Base-by-base conservation (phyloP, 2,329 filamentous ascomycete genomes). In the Arthrobotrys entomopaga region DNA sequence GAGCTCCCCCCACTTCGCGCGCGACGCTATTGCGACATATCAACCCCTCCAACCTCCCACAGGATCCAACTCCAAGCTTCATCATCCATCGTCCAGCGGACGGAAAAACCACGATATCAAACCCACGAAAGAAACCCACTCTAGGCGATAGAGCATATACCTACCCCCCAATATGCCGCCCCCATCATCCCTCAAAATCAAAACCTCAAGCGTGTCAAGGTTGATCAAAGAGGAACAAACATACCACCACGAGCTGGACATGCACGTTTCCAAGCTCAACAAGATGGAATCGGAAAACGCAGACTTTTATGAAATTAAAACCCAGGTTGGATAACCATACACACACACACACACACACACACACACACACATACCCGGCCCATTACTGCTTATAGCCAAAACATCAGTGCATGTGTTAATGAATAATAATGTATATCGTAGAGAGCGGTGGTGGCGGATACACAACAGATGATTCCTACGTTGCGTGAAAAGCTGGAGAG, bases 191-290 rank as follows among this genome's bases (percentile, higher is more conserved):
- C 88, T 97, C 81, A 82, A 87, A 79, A 95, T 97, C 80, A 89
- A 90, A 50, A 95, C 91, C 22, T 87, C 89, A 75, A 88, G 92
- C 19, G 88, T 98, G 77, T 85, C 87, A 79, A 92, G 95, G 71
- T 87, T 98, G 54, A 87, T 97, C 77, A 97, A 96, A 82, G 95
- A 99, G 82, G 92, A 97, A 82, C 85, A 87, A 43, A 94, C 90
- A 79, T 98, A 99, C 83, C 90, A 93, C 84, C 90, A 90, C 80
- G 95, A 99, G 82, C 86, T 93, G 19, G 84, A 86, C 76, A 85
- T 89, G 77, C 93, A 98, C 81, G 86, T 91, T 78, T 86, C 86
- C 75, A 87, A 90, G 66, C 86, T 96, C 77, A 83, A 86, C 81
- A 87, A 88, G 80, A 85, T 96, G 16, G 88, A 90, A 78, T 81